phyloP scores from a whole-genome alignment of 805 yeast species.

The Debaryomyces prosopidis region DNA sequence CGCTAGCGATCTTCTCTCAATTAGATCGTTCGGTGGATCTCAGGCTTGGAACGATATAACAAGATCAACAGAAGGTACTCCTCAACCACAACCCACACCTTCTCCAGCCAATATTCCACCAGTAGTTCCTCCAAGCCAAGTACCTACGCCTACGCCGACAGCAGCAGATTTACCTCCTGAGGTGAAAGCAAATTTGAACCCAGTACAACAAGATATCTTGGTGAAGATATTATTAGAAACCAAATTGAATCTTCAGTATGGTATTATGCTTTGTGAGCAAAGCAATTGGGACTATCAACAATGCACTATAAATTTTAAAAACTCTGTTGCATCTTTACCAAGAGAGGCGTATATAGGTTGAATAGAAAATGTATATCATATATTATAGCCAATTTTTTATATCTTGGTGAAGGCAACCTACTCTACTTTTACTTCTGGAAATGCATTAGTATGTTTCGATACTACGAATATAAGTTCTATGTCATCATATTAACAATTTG shows the following conservation, averaged over 20 bases:
- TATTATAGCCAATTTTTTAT: not conserved
- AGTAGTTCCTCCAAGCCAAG: constrained; percentile 13
- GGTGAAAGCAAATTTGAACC: constrained; percentile 48
- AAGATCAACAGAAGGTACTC: constrained; percentile 5
- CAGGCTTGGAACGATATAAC: constrained; percentile 52
- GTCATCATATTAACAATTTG: too few relatives aligned
- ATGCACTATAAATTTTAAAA: constrained; percentile 70
- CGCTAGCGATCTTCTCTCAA: constrained; percentile 78
- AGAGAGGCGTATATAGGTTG: constrained; percentile 33
- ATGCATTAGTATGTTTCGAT: not conserved
- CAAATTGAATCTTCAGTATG: constrained; percentile 73
- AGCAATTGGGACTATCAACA: constrained; percentile 78
- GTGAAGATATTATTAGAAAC: constrained; percentile 70
- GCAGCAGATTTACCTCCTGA: constrained; percentile 56
- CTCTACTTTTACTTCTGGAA: not conserved
- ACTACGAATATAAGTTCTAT: too few relatives aligned
- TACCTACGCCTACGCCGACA: constrained; percentile 17
- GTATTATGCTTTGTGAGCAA: constrained; percentile 81
- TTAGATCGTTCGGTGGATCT: constrained; percentile 59
- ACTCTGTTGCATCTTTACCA: constrained; percentile 54
- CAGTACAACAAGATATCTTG: constrained; percentile 63
- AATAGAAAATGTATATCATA: not conserved
- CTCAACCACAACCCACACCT: constrained; percentile 7
- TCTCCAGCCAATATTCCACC: constrained; percentile 9
- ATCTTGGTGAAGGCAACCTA: not conserved